Percentiles rank a stretch among this genome's conserved stretches.
Conservation (phyloP, 2,329 filamentous ascomycete species). For the Fusarium anthophilum region DNA sequence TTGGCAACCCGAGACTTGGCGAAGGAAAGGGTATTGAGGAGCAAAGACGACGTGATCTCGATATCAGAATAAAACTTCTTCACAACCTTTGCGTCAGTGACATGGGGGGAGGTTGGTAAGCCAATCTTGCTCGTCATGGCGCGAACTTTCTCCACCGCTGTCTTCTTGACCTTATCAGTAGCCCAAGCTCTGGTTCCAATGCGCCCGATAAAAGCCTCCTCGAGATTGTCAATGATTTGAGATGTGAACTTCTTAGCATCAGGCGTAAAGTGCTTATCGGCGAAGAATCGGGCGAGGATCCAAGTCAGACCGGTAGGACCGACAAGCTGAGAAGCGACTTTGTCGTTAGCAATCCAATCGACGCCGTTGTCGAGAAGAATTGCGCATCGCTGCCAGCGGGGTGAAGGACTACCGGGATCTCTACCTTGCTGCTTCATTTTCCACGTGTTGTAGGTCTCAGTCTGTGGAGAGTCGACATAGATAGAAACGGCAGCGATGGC, state of each 20-base stretch:
- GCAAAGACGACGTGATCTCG: conserved; percentile 61
- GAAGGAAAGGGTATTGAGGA: conserved; percentile 65
- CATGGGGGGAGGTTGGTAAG: conserved; percentile 70
- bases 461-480: conserved; percentile 65
- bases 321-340: fast-evolving
- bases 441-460: conserved; percentile 64
- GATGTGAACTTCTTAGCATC: conserved; percentile 74
- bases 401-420: not conserved
- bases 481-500: conserved; percentile 62
- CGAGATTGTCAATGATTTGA: conserved; percentile 74
- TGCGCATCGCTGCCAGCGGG: conserved; percentile 13
- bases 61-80: conserved; percentile 65
- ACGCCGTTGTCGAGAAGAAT: not conserved
- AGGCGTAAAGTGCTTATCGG: conserved; percentile 74
- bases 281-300: conserved; percentile 76
- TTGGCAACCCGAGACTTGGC: conserved; percentile 56
- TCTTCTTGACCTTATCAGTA: conserved; percentile 66
- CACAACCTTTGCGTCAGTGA: conserved; percentile 65
- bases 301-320: conserved; percentile 61
- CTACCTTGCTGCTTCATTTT: conserved; percentile 50
- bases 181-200: conserved; percentile 71
- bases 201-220: conserved; percentile 69
- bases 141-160: conserved; percentile 71
- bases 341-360: not conserved
- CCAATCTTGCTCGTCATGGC: conserved; percentile 76